Evolutionary conservation across 331 rosid species (phyloP).

Genomic region (Telfairia occidentalis): DNA sequence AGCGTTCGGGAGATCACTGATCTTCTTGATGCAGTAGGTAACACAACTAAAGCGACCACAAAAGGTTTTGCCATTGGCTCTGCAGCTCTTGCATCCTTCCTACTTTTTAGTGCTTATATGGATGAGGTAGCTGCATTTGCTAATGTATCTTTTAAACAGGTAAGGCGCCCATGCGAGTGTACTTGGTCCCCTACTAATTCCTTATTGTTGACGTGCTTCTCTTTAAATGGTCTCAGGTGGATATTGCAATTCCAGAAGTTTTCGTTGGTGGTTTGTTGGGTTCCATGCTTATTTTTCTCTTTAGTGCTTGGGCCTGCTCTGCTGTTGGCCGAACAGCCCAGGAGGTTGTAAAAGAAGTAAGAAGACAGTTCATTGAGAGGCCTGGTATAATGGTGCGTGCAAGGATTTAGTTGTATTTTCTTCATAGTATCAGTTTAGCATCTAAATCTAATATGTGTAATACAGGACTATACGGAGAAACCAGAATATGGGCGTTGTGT

Average conservation of each 20-base stretch:
- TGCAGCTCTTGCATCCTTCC: slow-evolving; percentile 98
- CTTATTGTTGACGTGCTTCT: slow-evolving; percentile 10
- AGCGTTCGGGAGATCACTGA: slow-evolving; percentile 98
- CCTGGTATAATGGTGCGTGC: slow-evolving; percentile 96
- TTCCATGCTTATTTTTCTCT: slow-evolving; percentile 91
- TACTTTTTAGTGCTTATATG: slow-evolving; percentile 98
- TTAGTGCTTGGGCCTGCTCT: slow-evolving; percentile 96
- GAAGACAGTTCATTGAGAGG: slow-evolving; percentile 97
- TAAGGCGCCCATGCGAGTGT: slow-evolving; percentile 11
- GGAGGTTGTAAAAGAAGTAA: slow-evolving; percentile 96
- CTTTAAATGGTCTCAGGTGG: slow-evolving; percentile 52
- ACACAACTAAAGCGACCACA: slow-evolving; percentile 96
- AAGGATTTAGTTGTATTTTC: neutral
- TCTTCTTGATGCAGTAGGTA: slow-evolving; percentile 92
- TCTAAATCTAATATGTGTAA: neutral
- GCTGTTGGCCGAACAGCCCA: slow-evolving; percentile 99
- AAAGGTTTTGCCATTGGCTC: slow-evolving; percentile 99
- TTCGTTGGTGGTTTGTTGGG: slow-evolving; percentile 89
- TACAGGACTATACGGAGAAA: slow-evolving; percentile 82
- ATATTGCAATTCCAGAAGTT: slow-evolving; percentile 96
- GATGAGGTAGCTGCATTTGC: slow-evolving; percentile 86
- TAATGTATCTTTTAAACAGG: slow-evolving; percentile 78
- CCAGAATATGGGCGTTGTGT: slow-evolving; percentile 97
- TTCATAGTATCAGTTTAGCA: neutral
- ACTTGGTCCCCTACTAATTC: neutral